These are phyloP conservation scores for Pseudogymnoascus sp. DNA, from an alignment of 2,329 filamentous ascomycete species.

Conservation along the genomic window DNA sequence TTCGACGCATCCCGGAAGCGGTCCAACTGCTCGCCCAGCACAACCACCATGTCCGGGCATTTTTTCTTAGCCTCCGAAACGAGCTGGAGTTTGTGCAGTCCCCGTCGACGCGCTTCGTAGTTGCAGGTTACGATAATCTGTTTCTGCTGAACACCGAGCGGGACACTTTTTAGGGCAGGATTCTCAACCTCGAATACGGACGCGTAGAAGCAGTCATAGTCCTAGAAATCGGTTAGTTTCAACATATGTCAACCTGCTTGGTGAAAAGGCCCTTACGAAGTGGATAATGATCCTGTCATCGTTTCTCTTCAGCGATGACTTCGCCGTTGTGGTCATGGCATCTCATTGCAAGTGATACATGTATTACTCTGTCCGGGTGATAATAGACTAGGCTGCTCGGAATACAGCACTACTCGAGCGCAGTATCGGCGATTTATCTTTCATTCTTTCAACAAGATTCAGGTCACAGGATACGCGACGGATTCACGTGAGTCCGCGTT, in stretches of 20 bases:
- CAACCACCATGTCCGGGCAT: slow-evolving; percentile 77
- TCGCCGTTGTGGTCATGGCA: background rate
- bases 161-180: slow-evolving; percentile 61
- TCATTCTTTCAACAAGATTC: background rate
- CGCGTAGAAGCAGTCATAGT: slow-evolving; percentile 92
- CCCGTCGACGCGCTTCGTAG: slow-evolving; percentile 73
- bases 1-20: slow-evolving; percentile 84
- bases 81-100: slow-evolving; percentile 74
- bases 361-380: background rate
- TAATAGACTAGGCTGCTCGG: background rate
- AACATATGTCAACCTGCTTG: slow-evolving; percentile 16
- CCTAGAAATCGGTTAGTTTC: slow-evolving; percentile 35
- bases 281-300: slow-evolving; percentile 69
- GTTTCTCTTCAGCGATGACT: slow-evolving; percentile 34
- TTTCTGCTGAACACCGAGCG: slow-evolving; percentile 83
- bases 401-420: background rate
- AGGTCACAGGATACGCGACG: background rate
- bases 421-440: background rate
- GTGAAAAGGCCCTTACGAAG: slow-evolving; percentile 49
- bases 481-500: slow-evolving; percentile 5
- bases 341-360: slow-evolving; percentile 3
- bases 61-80: slow-evolving; percentile 70
- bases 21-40: slow-evolving; percentile 79
- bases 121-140: slow-evolving; percentile 91
- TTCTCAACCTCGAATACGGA: slow-evolving; percentile 75